phyloP scores from a whole-genome alignment of 768 basidiomycete species.

The Rhodotorula babjevae region DNA sequence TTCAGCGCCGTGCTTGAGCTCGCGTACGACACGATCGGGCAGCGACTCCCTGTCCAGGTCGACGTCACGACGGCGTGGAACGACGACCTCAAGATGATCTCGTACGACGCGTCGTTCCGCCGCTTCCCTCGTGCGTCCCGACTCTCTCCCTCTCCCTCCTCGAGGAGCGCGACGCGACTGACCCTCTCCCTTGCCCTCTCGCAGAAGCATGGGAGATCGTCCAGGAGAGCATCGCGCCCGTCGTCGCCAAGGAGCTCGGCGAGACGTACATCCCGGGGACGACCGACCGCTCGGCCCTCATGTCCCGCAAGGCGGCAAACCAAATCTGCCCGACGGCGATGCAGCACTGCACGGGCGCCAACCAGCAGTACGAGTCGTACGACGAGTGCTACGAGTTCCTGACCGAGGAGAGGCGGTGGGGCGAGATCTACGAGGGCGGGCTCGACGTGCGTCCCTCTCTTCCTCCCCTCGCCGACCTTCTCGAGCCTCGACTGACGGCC shows the following conservation, averaged over 20 bases:
- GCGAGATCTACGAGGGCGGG: background rate
- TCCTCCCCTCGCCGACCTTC: background rate
- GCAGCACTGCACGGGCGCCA: background rate
- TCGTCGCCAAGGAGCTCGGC: conserved; percentile 2
- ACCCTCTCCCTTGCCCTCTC: too few relatives aligned
- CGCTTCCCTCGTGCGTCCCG: conserved; percentile 1
- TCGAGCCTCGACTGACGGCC: background rate
- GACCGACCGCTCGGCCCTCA: background rate
- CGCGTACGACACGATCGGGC: background rate
- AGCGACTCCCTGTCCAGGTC: background rate
- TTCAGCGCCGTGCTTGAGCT: background rate
- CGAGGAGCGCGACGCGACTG: background rate
- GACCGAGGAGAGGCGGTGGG: background rate
- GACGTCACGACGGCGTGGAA: conserved; percentile 3
- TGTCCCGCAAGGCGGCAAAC: background rate
- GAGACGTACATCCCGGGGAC: background rate
- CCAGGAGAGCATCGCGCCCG: background rate
- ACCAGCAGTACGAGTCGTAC: conserved; percentile 13
- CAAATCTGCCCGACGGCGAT: conserved; percentile 4
- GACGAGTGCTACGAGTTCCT: conserved; percentile 5
- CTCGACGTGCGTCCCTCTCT: background rate
- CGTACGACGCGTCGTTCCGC: conserved; percentile 13
- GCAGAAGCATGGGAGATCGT: background rate
- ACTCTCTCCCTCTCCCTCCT: too few relatives aligned
- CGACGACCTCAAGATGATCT: conserved; percentile 10